Percentiles rank a stretch among this genome's conserved stretches.
Conservation (phyloP, 768 basidiomycete species). For the Mycena capillaripes region DNA sequence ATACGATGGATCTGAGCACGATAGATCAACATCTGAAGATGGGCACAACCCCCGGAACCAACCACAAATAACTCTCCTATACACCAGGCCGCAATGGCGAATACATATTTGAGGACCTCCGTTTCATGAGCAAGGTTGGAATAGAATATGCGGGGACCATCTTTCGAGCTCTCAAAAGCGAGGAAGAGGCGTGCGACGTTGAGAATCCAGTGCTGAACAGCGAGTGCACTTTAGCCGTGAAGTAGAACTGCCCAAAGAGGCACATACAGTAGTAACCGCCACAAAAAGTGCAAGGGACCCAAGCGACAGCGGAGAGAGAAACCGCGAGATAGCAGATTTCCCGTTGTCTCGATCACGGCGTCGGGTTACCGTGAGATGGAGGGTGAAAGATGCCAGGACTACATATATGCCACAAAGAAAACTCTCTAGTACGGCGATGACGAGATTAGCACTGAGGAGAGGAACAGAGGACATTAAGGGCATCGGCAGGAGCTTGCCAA, state of each 20-base stretch:
- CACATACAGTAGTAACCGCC: background rate
- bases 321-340: no score
- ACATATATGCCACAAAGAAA: conserved; percentile 1
- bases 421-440: background rate
- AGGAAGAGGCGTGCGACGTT: conserved; percentile 1
- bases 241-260: background rate
- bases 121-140: conserved; percentile 1
- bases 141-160: background rate
- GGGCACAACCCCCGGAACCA: background rate
- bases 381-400: background rate
- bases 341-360: background rate
- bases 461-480: background rate
- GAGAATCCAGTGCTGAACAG: conserved; percentile 14
- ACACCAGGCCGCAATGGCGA: background rate
- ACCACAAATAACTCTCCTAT: background rate
- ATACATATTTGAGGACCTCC: conserved; percentile 2
- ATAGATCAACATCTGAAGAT: background rate
- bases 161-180: background rate
- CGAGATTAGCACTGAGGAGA: conserved; percentile 1
- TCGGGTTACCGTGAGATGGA: conserved; percentile 3
- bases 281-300: background rate
- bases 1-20: conserved; percentile 6
- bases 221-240: no score
- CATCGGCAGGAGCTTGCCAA: no score
- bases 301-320: background rate